Base-by-base conservation (phyloP, 2,329 filamentous ascomycete genomes). In the Tolypocladium capitatum region DNA sequence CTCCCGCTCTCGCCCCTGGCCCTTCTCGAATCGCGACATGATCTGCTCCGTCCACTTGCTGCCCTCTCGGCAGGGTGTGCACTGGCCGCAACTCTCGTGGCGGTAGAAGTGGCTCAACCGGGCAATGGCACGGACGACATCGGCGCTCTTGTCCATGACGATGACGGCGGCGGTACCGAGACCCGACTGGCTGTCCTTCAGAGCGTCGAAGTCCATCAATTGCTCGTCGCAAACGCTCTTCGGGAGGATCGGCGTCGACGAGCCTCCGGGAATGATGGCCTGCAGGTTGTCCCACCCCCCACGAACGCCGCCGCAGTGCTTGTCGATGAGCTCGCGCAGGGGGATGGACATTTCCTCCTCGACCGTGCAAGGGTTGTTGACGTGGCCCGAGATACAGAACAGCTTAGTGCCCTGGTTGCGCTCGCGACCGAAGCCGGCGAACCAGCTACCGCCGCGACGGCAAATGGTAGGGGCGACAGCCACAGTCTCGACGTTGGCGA, bases 291-390 rank as follows among this genome's bases (percentile, higher is more conserved):
- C 92, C 92, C 92, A 98, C 49, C 92, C 92, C 53, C 92, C 92
- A 59, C 82, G 83, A 46, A 98, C 92, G 68, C 92, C 92, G 65
- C 92, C 92, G 64, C 92, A 97, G 78, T 98, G 92, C 73, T 88
- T 92, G 54, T 98, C 92, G 60, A 98, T 97, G 53, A 98, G 81
- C 69, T 98, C 92, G 41, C 86, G 84, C 51, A 98, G 80, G 40
- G 92, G 85, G 57, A 98, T 98, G 46, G 87, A 94, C 92, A 98
- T 98, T 72, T 98, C 92, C 72, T 98, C 92, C 69, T 98, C 92
- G 51, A 98, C 92, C 1, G 92, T 97, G 68, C 81, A 88, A 47
- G 92, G 92, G 74, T 97, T 94, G 78, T 98, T 98, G 73, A 98
- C 92, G 68, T 97, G 88, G 28, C 92, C 92, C 47, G 91, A 97